A percentile compares a stretch with the other conserved stretches of the same genome.
Evolutionary conservation across 768 basidiomycete genomes (phyloP).

Genomic region (Rhodosporidiobolus sp.): DNA sequence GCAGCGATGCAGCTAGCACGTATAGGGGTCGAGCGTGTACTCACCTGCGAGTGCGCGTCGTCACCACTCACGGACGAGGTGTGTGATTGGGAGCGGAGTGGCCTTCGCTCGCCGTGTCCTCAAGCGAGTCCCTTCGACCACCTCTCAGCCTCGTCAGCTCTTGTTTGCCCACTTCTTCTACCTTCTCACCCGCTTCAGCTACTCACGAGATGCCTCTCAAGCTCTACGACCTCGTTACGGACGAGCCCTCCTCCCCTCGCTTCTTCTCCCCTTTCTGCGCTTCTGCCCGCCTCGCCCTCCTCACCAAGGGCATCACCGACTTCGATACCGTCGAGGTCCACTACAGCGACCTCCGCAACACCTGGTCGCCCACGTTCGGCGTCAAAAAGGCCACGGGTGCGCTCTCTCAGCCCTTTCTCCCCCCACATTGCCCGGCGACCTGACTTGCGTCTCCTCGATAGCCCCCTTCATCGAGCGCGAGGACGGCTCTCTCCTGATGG

Average conservation of each 20-base stretch:
- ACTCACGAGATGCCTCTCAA: not conserved
- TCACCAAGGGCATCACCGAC: not conserved
- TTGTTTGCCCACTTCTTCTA: not conserved
- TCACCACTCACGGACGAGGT: too few species aligned
- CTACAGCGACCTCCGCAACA: slow-evolving; percentile 25
- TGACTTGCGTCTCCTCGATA: not conserved
- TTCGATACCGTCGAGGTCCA: slow-evolving; percentile 19
- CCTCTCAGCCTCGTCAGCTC: not conserved
- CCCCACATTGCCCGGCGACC: too few species aligned
- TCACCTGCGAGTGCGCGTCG: not conserved
- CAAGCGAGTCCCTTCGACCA: too few species aligned
- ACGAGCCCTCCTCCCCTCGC: not conserved
- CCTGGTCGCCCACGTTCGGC: slow-evolving; percentile 4
- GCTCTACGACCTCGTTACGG: slow-evolving; percentile 24
- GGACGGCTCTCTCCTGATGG: slow-evolving; percentile 22
- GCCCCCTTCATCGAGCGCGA: slow-evolving; percentile 20
- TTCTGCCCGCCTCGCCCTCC: slow-evolving; percentile 10
- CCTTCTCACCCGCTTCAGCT: not conserved
- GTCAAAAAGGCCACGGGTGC: slow-evolving; percentile 13
- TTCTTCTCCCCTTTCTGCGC: slow-evolving; percentile 21
- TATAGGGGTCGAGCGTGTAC: not conserved
- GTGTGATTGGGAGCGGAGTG: too few species aligned
- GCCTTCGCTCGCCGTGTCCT: too few species aligned
- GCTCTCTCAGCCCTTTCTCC: not conserved
- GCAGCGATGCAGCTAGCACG: not conserved